Evolutionary conservation across 176 grass and related monocot genomes (phyloP), one percentile per base, ranked within the genome.

Genomic region (Zizania latifolia): DNA sequence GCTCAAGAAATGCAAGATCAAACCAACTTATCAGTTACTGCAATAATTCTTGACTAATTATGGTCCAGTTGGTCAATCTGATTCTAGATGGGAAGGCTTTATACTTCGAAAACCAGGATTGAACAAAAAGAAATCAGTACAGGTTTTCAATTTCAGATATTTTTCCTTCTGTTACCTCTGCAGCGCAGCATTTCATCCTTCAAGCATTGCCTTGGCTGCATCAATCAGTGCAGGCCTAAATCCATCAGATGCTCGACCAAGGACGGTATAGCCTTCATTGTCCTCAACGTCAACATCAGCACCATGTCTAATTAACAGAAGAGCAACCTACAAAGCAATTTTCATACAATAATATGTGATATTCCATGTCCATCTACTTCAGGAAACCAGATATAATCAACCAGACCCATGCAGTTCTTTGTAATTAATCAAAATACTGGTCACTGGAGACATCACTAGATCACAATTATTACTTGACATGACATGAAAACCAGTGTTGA

Each of bases 171-270:
- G 14, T 29, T 30, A 57, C 70, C 81, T 62, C 45, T 12, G 21
- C 70, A 59, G 27, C 48, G 58, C 31, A 22, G 10, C 30, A 75
- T 24, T 38, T 83, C 75, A 99, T 29, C 72, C 89, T 86, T 99
- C 95, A 27, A 86, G 72, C 91, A 99, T 99, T 74, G 89, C 86
- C 76, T 90, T 99, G 19, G 91, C 95, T 58, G 95, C 86, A 82
- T 99, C 87, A 40, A 94, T 77, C 15, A 99, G 81, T 9, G 79
- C 62, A 72, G 84, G 78, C 64, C 95, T 92, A 34, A 94, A 84
- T 50, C 77, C 75, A 35, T 74, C 55, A 6, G 91, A 92, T 37
- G 91, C 95, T 79, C 84, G 79, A 22, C 91, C 95, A 51, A 99
- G 82, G 2, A 82, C 95, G 43, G 95, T 92, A 30, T 90, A 99